Evolutionary conservation across 345 rosid species (phyloP).

Genomic region (Populus davidiana): DNA sequence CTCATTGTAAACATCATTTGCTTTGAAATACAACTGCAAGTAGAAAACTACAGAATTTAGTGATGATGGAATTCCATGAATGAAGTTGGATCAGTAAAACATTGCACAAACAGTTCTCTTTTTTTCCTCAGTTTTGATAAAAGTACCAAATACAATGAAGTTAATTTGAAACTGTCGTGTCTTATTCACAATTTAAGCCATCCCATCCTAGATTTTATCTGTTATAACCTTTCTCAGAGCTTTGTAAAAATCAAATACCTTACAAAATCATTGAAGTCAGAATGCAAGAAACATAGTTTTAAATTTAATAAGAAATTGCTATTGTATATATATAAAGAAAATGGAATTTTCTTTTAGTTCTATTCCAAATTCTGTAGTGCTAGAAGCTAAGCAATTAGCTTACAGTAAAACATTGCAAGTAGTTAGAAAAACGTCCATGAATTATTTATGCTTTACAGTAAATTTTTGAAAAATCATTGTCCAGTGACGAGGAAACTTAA

Average conservation of each 20-base stretch:
- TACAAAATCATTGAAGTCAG: not conserved
- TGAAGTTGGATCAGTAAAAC: not conserved
- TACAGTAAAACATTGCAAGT: not conserved
- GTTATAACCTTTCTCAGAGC: not conserved
- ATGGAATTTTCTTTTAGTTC: not conserved
- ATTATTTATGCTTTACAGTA: not conserved
- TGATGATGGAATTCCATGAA: not conserved
- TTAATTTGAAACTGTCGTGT: not conserved
- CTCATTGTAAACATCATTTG: slow-evolving; percentile 81
- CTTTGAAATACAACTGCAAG: slow-evolving; percentile 88
- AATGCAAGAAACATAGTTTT: not conserved
- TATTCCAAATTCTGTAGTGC: not conserved
- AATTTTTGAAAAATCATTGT: not conserved
- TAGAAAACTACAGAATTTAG: slow-evolving; percentile 5
- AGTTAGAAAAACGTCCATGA: not conserved
- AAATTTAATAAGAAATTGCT: not conserved
- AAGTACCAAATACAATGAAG: not conserved
- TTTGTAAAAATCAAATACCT: not conserved
- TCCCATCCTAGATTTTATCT: not conserved
- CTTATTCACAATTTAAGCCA: not conserved
- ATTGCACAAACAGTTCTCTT: not conserved
- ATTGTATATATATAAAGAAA: not conserved
- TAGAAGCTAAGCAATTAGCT: not conserved
- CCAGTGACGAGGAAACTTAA: not conserved
- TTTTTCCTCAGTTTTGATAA: not conserved